Percentiles rank a stretch among this genome's conserved stretches.
phyloP scores from a whole-genome alignment of 140 eudicot species.

The Flaveria floridana region DNA sequence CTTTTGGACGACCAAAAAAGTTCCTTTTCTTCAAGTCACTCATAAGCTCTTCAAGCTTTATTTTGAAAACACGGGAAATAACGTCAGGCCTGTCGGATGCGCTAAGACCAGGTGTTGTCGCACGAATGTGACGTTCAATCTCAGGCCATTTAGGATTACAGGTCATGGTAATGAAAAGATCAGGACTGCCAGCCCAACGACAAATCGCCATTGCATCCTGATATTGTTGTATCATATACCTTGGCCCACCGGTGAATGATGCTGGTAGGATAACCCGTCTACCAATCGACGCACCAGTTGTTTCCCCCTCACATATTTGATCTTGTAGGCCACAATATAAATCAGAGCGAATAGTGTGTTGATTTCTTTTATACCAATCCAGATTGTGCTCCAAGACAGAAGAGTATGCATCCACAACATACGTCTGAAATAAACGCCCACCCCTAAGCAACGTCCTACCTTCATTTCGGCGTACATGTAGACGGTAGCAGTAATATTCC shows the following conservation, averaged over 20 bases:
- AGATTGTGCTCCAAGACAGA: background rate
- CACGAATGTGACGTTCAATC: background rate
- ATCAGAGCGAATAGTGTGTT: background rate
- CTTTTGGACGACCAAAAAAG: background rate
- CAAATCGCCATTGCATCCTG: background rate
- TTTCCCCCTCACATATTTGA: background rate
- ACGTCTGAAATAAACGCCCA: background rate
- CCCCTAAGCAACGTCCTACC: background rate
- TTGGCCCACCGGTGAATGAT: background rate
- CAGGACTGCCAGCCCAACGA: background rate
- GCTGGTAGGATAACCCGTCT: background rate
- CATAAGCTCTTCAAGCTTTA: constrained; percentile 4
- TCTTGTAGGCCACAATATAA: background rate
- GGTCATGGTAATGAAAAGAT: background rate
- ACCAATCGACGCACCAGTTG: background rate
- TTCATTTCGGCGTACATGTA: background rate
- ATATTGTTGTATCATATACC: background rate
- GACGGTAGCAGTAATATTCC: background rate
- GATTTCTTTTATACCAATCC: background rate
- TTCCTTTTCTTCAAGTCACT: background rate
- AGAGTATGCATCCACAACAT: background rate
- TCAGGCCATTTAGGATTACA: background rate
- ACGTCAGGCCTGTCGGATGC: background rate
- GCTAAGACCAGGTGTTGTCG: background rate
- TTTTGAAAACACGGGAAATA: background rate